Evolutionary conservation across 1,284 basidiomycete species (phyloP).

Genomic region (Ceratobasidium sp.): DNA sequence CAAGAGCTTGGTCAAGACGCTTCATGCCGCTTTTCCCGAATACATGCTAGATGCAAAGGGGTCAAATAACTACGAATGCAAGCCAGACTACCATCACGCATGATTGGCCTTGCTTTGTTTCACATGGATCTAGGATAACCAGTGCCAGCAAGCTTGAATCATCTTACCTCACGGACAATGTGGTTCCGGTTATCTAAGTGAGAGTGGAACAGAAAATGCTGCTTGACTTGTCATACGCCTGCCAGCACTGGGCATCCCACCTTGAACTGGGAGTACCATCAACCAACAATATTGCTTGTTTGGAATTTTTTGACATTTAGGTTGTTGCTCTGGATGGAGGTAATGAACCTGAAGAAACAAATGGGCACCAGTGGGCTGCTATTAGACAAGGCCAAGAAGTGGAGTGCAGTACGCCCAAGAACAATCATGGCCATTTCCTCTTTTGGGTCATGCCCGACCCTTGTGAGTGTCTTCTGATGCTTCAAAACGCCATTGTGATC

Average conservation of each 20-base stretch:
- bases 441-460: background rate
- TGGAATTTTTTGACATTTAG: background rate
- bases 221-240: background rate
- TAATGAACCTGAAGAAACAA: background rate
- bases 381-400: background rate
- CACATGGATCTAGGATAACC: background rate
- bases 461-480: background rate
- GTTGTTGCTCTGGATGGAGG: conserved; percentile 6
- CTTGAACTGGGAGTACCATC: background rate
- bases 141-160: background rate
- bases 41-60: background rate
- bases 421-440: background rate
- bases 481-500: background rate
- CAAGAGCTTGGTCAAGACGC: background rate
- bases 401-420: background rate
- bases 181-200: background rate
- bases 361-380: background rate
- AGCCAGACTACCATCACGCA: background rate
- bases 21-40: conserved; percentile 6
- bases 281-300: background rate
- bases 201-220: background rate
- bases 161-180: background rate
- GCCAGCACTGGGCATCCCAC: conserved; percentile 3
- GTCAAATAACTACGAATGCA: background rate
- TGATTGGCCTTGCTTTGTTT: background rate